Conservation (phyloP, 129 eudicot genomes). For the Flaveria sonorensis region DNA sequence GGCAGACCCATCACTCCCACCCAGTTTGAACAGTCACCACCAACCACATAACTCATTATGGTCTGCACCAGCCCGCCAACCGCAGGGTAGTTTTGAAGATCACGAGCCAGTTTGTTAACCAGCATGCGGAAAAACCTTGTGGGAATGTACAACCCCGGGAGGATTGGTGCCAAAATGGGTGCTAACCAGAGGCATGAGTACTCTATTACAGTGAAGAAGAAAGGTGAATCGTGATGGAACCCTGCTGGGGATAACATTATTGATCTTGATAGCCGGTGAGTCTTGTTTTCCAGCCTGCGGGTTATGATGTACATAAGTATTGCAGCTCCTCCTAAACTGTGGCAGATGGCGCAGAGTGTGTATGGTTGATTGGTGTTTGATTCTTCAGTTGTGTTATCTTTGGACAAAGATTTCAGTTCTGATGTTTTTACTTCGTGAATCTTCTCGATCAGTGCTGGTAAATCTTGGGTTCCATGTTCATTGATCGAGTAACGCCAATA, state of each 20-base stretch:
- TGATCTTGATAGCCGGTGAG: slow-evolving; percentile 73
- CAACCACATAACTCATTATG: slow-evolving; percentile 75
- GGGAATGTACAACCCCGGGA: slow-evolving; percentile 83
- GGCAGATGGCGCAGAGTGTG: slow-evolving; percentile 70
- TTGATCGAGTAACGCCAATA: slow-evolving; percentile 90
- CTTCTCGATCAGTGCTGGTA: slow-evolving; percentile 86
- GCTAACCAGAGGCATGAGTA: slow-evolving; percentile 53
- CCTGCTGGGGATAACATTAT: slow-evolving; percentile 90
- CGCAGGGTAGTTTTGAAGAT: slow-evolving; percentile 87
- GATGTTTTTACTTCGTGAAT: slow-evolving; percentile 72
- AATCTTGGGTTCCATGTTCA: slow-evolving; percentile 85
- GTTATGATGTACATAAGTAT: slow-evolving; percentile 76
- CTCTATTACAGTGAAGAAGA: slow-evolving; percentile 63
- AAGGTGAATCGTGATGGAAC: slow-evolving; percentile 74
- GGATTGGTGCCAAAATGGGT: slow-evolving; percentile 56
- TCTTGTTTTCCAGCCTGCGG: slow-evolving; percentile 59
- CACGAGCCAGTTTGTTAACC: slow-evolving; percentile 79
- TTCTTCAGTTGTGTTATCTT: slow-evolving; percentile 37
- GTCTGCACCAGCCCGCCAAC: slow-evolving; percentile 97
- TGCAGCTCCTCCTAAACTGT: slow-evolving; percentile 95
- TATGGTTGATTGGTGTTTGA: slow-evolving; percentile 62
- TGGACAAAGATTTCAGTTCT: slow-evolving; percentile 46
- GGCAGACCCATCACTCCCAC: slow-evolving; percentile 85
- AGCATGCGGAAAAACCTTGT: slow-evolving; percentile 91
- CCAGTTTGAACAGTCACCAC: slow-evolving; percentile 96